Evolutionary conservation across 1,284 basidiomycete species (phyloP).

Genomic region (Ceratobasidium sp.): DNA sequence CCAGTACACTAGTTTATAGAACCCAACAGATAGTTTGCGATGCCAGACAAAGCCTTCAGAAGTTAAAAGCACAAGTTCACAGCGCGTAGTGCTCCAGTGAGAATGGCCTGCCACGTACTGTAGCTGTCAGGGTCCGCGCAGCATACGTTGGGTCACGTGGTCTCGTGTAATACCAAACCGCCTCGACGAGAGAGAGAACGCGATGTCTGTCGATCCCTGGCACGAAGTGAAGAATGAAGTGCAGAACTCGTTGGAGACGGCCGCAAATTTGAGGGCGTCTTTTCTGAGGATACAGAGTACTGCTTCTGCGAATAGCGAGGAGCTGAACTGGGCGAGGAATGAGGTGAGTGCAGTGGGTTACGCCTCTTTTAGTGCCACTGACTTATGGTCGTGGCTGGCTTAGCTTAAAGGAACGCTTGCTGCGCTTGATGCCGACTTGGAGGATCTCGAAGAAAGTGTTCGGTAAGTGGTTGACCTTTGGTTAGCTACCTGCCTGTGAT

Average conservation of each 20-base stretch:
- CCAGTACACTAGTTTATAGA: background rate
- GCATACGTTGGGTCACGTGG: constrained; percentile 5
- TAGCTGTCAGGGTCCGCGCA: constrained; percentile 2
- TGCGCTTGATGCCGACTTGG: constrained; percentile 82
- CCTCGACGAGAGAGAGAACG: too few species aligned
- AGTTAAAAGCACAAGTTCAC: too few species aligned
- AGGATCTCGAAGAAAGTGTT: constrained; percentile 89
- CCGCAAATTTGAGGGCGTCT: constrained; percentile 75
- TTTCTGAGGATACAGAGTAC: constrained; percentile 79
- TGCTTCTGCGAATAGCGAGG: constrained; percentile 72
- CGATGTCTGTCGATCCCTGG: constrained; percentile 68
- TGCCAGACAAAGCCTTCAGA: too few species aligned
- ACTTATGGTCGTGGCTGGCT: background rate
- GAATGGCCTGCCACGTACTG: constrained; percentile 28
- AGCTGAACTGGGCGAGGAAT: constrained; percentile 75
- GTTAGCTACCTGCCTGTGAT: background rate
- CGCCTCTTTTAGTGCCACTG: background rate
- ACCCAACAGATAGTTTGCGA: too few species aligned
- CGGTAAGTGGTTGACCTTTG: constrained; percentile 59
- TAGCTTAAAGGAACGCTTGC: constrained; percentile 80
- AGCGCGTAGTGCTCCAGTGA: background rate
- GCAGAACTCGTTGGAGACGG: constrained; percentile 73
- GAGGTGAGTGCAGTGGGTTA: constrained; percentile 63
- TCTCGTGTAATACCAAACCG: background rate
- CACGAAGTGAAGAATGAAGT: constrained; percentile 83